Evolutionary conservation across 1,284 basidiomycete genomes (phyloP).

Genomic region (Pterula multifida): DNA sequence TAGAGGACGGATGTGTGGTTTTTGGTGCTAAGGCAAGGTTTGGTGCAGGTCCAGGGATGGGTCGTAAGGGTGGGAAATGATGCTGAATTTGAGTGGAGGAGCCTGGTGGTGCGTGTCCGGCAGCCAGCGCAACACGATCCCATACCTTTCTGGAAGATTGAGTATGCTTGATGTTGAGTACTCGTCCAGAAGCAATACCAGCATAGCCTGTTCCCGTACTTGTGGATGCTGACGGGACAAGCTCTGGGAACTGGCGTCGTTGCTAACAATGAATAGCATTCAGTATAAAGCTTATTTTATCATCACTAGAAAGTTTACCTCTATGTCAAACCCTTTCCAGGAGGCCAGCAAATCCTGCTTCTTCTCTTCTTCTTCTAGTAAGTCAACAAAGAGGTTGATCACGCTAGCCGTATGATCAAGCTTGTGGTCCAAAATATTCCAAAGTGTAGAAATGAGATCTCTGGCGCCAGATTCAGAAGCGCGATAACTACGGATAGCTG

Average conservation of each 20-base stretch:
- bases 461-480: conserved; percentile 69
- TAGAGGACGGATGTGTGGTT: conserved; percentile 27
- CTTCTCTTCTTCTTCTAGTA: conserved; percentile 83
- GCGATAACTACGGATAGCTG: conserved; percentile 73
- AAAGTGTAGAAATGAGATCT: conserved; percentile 82
- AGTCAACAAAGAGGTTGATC: conserved; percentile 67
- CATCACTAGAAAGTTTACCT: conserved; percentile 45
- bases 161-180: conserved; percentile 74
- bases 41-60: conserved; percentile 16
- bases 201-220: conserved; percentile 53
- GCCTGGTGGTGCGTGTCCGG: conserved; percentile 38
- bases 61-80: conserved; percentile 36
- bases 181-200: conserved; percentile 67
- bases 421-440: conserved; percentile 72
- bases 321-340: conserved; percentile 77
- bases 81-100: conserved; percentile 19
- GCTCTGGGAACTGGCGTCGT: conserved; percentile 74
- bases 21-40: conserved; percentile 17
- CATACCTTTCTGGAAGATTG: conserved; percentile 59
- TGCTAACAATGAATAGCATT: no score
- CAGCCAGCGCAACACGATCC: conserved; percentile 83
- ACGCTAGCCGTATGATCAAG: conserved; percentile 70
- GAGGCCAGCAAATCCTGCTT: conserved; percentile 60
- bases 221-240: conserved; percentile 38
- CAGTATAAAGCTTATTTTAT: conserved; percentile 6